A percentile compares a stretch with the other conserved stretches of the same genome.
Conservation (phyloP, 352 stramenopile species). For the Globisporangium iwayamae region DNA sequence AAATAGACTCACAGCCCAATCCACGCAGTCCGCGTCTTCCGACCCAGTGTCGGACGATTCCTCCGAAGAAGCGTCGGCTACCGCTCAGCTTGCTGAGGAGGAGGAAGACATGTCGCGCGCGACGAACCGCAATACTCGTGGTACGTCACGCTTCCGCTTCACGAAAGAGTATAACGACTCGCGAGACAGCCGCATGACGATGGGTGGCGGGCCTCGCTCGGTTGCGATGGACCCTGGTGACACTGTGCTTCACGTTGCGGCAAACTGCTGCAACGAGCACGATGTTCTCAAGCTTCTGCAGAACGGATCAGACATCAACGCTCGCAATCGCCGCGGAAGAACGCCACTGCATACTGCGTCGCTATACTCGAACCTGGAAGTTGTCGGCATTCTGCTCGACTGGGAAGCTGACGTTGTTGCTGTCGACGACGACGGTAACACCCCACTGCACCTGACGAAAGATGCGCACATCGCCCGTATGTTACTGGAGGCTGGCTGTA, state of each 20-base stretch:
- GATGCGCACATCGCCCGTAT: conserved; percentile 75
- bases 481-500: conserved; percentile 78
- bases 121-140: conserved; percentile 27
- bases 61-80: conserved; percentile 37
- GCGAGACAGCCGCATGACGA: conserved; percentile 24
- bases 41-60: conserved; percentile 77
- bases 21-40: conserved; percentile 41
- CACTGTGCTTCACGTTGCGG: conserved; percentile 82
- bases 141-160: conserved; percentile 74
- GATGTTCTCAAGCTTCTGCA: conserved; percentile 84
- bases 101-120: conserved; percentile 14
- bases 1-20: conserved; percentile 54
- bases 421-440: conserved; percentile 84
- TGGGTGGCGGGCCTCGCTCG: conserved; percentile 54
- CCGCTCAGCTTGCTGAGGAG: conserved; percentile 19
- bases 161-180: conserved; percentile 77
- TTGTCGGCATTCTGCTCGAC: conserved; percentile 75
- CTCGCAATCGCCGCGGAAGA: conserved; percentile 68
- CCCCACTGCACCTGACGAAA: conserved; percentile 75
- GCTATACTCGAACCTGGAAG: conserved; percentile 77
- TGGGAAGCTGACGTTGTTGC: conserved; percentile 78
- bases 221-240: conserved; percentile 86
- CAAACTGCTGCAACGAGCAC: conserved; percentile 84
- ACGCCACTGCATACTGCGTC: conserved; percentile 83
- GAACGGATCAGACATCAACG: conserved; percentile 85